Conservation (phyloP, 2,329 filamentous ascomycete species). For the Eutypella sp. region DNA sequence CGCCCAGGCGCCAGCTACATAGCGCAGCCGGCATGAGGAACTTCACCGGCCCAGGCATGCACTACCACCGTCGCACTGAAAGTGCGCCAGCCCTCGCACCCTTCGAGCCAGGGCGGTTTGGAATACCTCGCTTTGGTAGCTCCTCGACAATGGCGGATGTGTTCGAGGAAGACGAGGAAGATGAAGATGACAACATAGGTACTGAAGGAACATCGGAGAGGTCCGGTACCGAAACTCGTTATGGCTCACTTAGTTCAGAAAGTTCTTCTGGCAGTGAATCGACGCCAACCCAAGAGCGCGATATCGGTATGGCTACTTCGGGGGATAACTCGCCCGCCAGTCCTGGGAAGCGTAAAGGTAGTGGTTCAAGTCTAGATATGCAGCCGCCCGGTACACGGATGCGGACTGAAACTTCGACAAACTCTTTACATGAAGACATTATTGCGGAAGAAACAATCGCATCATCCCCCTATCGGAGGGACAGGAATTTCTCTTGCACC, state of each 20-base stretch:
- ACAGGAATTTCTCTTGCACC: slow-evolving; percentile 28
- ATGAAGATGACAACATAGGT: slow-evolving; percentile 40
- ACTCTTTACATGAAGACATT: slow-evolving; percentile 47
- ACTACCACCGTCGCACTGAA: slow-evolving; percentile 73
- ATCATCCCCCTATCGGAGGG: slow-evolving; percentile 33
- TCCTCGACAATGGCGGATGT: slow-evolving; percentile 78
- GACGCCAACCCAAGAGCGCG: slow-evolving; percentile 27
- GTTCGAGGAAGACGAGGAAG: slow-evolving; percentile 78
- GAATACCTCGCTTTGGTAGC: slow-evolving; percentile 58
- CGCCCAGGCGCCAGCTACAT: slow-evolving; percentile 65
- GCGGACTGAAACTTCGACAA: slow-evolving; percentile 44
- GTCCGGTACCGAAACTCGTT: slow-evolving; percentile 20
- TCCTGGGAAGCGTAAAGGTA: slow-evolving; percentile 39
- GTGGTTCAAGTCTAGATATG: slow-evolving; percentile 39
- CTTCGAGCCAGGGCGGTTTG: slow-evolving; percentile 59
- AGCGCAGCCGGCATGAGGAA: slow-evolving; percentile 69
- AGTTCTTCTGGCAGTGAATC: slow-evolving; percentile 18
- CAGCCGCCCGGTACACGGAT: slow-evolving; percentile 33
- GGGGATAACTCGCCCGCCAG: slow-evolving; percentile 8
- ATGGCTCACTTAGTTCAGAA: slow-evolving; percentile 17
- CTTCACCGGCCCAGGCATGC: slow-evolving; percentile 63
- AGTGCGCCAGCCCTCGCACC: slow-evolving; percentile 75
- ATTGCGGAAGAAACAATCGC: slow-evolving; percentile 42
- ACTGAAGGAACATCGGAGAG: slow-evolving; percentile 21
- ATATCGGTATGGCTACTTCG: slow-evolving; percentile 9